Evolutionary conservation across 805 yeast genomes (phyloP).

Genomic region (Blastobotrys chiropterorum): DNA sequence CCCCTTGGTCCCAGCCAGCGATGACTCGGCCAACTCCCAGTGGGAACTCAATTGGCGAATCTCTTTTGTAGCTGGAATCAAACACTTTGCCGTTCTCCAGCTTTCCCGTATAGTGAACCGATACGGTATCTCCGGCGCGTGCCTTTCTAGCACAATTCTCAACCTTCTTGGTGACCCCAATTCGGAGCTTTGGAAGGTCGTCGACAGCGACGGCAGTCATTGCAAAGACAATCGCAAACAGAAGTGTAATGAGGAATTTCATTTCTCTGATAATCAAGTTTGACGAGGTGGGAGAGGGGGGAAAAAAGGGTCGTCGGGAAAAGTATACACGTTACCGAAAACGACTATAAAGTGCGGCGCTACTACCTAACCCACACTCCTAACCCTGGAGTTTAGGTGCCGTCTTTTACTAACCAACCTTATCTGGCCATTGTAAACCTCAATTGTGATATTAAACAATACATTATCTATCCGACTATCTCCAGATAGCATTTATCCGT

Average conservation of each 20-base stretch:
- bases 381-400: no score
- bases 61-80: slow-evolving; percentile 65
- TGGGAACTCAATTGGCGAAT: slow-evolving; percentile 61
- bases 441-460: neutral
- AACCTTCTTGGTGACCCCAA: slow-evolving; percentile 41
- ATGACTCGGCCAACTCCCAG: slow-evolving; percentile 79
- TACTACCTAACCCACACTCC: no score
- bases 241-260: neutral
- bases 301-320: no score
- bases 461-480: neutral
- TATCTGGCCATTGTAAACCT: no score
- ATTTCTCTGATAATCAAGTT: no score
- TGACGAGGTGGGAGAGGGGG: no score
- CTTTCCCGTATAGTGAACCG: slow-evolving; percentile 75
- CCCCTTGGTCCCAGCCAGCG: slow-evolving; percentile 87
- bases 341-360: no score
- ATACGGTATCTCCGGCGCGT: slow-evolving; percentile 56
- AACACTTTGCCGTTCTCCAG: slow-evolving; percentile 64
- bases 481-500: neutral
- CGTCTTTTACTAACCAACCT: no score
- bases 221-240: slow-evolving; percentile 1
- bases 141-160: slow-evolving; percentile 54
- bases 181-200: slow-evolving; percentile 23
- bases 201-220: slow-evolving; percentile 11
- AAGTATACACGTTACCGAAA: no score